These are phyloP conservation scores for Gossypium trilobum DNA, from an alignment of 441 rosid genomes.

Conservation along the genomic window DNA sequence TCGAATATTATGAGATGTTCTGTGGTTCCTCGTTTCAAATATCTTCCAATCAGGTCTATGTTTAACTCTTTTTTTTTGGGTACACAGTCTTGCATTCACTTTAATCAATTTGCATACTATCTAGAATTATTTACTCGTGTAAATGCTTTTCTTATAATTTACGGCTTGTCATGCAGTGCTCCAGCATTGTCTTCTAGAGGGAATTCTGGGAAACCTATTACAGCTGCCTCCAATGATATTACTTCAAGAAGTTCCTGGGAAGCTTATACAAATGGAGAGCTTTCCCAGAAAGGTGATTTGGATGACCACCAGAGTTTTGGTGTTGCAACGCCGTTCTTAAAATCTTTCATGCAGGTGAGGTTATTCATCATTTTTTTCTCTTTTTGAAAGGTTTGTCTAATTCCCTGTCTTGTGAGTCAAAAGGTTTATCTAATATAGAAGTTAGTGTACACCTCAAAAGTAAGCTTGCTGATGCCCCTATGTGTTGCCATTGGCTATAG, in stretches of 20 bases:
- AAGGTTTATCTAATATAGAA: background rate
- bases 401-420: background rate
- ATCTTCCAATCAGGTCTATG: slow-evolving; percentile 82
- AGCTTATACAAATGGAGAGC: slow-evolving; percentile 58
- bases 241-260: slow-evolving; percentile 59
- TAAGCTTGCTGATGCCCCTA: background rate
- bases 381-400: background rate
- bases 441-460: background rate
- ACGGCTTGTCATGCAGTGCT: slow-evolving; percentile 37
- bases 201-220: slow-evolving; percentile 41
- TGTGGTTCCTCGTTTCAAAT: slow-evolving; percentile 87
- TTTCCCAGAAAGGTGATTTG: slow-evolving; percentile 52
- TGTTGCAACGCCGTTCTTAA: slow-evolving; percentile 77
- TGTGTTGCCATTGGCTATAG: background rate
- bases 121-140: background rate
- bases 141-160: slow-evolving; percentile 16
- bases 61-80: slow-evolving; percentile 1
- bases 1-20: slow-evolving; percentile 94
- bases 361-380: background rate
- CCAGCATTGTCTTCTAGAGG: slow-evolving; percentile 80
- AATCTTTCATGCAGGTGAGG: slow-evolving; percentile 87
- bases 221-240: slow-evolving; percentile 41
- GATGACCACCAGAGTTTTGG: slow-evolving; percentile 60
- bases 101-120: background rate
- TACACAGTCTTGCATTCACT: background rate